Conservation (phyloP, 2,329 filamentous ascomycete genomes). For the Sclerotiophoma versabilis region DNA sequence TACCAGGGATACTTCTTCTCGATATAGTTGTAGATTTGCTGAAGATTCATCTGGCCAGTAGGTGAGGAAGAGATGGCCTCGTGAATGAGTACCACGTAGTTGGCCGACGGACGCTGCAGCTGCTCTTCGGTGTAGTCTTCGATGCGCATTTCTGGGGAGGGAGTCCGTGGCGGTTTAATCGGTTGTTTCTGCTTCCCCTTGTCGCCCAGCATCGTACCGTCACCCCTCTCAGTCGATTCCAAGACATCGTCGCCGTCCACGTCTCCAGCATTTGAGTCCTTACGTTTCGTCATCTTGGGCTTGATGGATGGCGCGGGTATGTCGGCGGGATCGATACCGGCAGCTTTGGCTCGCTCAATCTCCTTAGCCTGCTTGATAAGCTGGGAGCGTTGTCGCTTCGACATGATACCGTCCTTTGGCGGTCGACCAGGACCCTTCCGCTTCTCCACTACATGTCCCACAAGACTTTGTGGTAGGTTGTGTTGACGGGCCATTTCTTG, state of each 20-base stretch:
- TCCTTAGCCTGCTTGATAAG: slow-evolving; percentile 67
- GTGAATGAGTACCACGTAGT: slow-evolving; percentile 70
- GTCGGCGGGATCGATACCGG: slow-evolving; percentile 48
- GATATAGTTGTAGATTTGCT: slow-evolving; percentile 70
- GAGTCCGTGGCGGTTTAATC: slow-evolving; percentile 58
- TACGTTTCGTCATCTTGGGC: slow-evolving; percentile 45
- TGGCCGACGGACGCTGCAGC: slow-evolving; percentile 70
- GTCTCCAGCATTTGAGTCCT: slow-evolving; percentile 48
- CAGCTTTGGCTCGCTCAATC: slow-evolving; percentile 49
- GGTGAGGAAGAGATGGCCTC: slow-evolving; percentile 65
- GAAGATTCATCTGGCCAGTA: slow-evolving; percentile 66
- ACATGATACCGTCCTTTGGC: slow-evolving; percentile 84
- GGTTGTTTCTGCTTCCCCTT: slow-evolving; percentile 56
- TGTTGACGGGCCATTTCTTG: slow-evolving; percentile 52
- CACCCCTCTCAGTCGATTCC: slow-evolving; percentile 49
- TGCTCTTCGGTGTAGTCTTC: slow-evolving; percentile 76
- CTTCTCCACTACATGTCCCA: slow-evolving; percentile 61
- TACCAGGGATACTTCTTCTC: slow-evolving; percentile 70
- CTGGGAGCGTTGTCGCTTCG: slow-evolving; percentile 73
- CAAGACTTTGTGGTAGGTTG: slow-evolving; percentile 44
- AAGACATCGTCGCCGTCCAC: slow-evolving; percentile 44
- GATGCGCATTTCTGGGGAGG: slow-evolving; percentile 67
- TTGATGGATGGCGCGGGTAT: slow-evolving; percentile 44
- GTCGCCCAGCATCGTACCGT: slow-evolving; percentile 47
- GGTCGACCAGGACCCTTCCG: slow-evolving; percentile 81